A percentile compares a stretch with the other conserved stretches of the same genome.
Evolutionary conservation across 352 stramenopile species (phyloP).

Genomic region (Phytopythium boreale): DNA sequence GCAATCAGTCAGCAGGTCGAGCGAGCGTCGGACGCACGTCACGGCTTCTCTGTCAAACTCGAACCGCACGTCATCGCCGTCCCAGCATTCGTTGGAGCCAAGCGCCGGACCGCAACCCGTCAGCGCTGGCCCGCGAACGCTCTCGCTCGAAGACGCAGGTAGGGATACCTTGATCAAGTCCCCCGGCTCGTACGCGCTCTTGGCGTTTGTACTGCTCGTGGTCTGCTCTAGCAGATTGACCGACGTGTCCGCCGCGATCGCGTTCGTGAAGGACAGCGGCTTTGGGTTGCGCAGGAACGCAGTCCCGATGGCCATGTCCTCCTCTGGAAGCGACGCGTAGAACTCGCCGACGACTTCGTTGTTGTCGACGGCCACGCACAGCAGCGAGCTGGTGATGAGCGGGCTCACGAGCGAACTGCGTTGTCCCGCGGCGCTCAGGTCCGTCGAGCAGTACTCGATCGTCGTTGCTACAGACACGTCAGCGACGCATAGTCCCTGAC

Average conservation of each 20-base stretch:
- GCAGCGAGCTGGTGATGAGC: conserved; percentile 39
- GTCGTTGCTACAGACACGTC: not conserved
- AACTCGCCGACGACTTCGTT: conserved; percentile 42
- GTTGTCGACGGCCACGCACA: conserved; percentile 50
- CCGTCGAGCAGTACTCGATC: conserved; percentile 43
- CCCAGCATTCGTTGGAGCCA: conserved; percentile 27
- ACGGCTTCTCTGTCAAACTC: conserved; percentile 5
- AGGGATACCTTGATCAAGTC: conserved; percentile 33
- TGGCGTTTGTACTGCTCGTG: not conserved
- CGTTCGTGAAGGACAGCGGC: conserved; percentile 19
- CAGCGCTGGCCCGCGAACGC: conserved; percentile 17
- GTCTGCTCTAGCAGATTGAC: not conserved
- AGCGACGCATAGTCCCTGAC: conserved; percentile 20
- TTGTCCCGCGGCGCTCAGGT: conserved; percentile 23
- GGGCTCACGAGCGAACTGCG: conserved; percentile 21
- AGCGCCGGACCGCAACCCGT: conserved; percentile 13
- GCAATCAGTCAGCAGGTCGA: conserved; percentile 16
- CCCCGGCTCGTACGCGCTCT: conserved; percentile 17
- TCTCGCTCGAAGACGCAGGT: conserved; percentile 3
- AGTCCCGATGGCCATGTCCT: conserved; percentile 26
- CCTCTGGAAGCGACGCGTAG: conserved; percentile 19
- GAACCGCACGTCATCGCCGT: conserved; percentile 24
- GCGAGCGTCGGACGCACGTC: conserved; percentile 11
- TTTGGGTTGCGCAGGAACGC: conserved; percentile 44
- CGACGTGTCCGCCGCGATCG: not conserved